Conservation (phyloP, 108 stramenopile genomes). For the Nitzschia palea region DNA sequence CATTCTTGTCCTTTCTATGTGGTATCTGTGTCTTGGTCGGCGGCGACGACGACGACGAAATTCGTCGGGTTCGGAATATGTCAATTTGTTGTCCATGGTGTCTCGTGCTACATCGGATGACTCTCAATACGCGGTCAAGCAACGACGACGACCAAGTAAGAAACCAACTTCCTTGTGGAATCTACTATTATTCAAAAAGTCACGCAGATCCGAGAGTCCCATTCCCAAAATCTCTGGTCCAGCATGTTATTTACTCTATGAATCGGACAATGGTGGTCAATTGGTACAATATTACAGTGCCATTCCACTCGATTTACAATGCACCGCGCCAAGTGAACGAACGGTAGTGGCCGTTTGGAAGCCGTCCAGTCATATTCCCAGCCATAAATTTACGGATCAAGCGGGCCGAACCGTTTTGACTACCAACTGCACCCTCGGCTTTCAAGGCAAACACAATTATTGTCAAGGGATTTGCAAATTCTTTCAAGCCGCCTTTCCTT, state of each 20-base stretch:
- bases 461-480: conserved; percentile 55
- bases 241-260: not conserved
- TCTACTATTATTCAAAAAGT: not conserved
- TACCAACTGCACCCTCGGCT: conserved; percentile 37
- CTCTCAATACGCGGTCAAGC: not conserved
- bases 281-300: not conserved
- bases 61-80: not conserved
- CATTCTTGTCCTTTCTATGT: not conserved
- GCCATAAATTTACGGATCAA: not conserved
- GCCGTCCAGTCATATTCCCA: not conserved
- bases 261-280: not conserved
- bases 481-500: conserved; percentile 15
- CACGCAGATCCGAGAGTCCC: not conserved
- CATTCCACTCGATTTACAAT: not conserved
- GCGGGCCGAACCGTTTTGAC: conserved; percentile 36
- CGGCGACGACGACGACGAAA: not conserved
- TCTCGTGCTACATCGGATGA: not conserved
- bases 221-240: not conserved
- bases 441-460: conserved; percentile 43
- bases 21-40: not conserved
- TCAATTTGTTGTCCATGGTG: not conserved
- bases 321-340: not conserved
- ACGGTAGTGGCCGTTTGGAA: conserved; percentile 1
- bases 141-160: not conserved
- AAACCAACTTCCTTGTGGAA: not conserved